phyloP scores from a whole-genome alignment of 352 stramenopile species.

The Globisporangium radiosum region DNA sequence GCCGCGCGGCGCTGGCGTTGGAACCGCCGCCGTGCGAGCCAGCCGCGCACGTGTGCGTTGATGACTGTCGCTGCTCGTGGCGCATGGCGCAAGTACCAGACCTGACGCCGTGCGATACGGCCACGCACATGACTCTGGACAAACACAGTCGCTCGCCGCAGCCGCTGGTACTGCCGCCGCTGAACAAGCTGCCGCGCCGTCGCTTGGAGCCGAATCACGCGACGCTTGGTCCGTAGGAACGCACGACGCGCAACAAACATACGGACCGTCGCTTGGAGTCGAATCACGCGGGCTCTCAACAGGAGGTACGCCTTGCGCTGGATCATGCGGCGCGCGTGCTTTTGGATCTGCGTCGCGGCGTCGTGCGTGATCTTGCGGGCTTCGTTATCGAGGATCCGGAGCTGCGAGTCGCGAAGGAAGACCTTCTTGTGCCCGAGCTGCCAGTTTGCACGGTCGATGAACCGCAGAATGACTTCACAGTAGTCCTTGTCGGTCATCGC shows the following conservation, averaged over 20 bases:
- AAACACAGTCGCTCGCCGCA: conserved; percentile 61
- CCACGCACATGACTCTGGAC: conserved; percentile 70
- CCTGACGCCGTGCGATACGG: conserved; percentile 61
- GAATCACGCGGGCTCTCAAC: conserved; percentile 51
- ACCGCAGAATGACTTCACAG: conserved; percentile 77
- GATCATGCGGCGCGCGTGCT: conserved; percentile 56
- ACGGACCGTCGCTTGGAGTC: conserved; percentile 57
- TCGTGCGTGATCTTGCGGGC: conserved; percentile 82
- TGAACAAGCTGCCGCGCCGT: conserved; percentile 67
- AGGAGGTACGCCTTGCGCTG: conserved; percentile 64
- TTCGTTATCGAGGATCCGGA: conserved; percentile 80
- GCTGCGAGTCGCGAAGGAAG: conserved; percentile 79
- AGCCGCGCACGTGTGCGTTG: conserved; percentile 61
- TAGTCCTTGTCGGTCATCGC: conserved; percentile 70
- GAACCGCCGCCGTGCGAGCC: conserved; percentile 60
- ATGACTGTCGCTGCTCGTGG: conserved; percentile 77
- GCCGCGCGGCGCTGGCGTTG: conserved; percentile 61
- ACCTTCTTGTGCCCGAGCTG: conserved; percentile 87
- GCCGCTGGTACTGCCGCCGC: conserved; percentile 54
- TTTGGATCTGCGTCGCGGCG: conserved; percentile 71
- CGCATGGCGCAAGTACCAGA: conserved; percentile 65
- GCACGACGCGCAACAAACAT: conserved; percentile 58
- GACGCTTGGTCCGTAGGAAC: conserved; percentile 43
- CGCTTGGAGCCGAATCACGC: conserved; percentile 66
- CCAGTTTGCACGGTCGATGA: conserved; percentile 81